Evolutionary conservation across 768 basidiomycete species (phyloP), one percentile per base, ranked within the genome.

Genomic region (Vararia minispora): DNA sequence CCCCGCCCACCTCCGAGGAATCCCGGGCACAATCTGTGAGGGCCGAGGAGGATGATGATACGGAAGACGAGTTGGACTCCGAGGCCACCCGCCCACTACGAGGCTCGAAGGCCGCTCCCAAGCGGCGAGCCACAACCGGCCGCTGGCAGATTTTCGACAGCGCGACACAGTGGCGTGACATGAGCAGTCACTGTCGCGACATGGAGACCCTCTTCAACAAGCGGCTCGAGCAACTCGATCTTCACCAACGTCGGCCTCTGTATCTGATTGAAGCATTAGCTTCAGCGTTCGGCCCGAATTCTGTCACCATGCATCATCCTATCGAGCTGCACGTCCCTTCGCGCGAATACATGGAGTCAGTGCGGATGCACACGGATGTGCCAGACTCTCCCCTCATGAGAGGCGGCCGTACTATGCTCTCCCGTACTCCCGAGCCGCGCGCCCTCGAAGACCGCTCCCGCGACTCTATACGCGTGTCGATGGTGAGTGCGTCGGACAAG

Each of bases 241-340:
- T 84, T 29, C 62, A 74, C 41, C 64, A 68, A 1, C 66, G 63
- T 1, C 76, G 77, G 3, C 59, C 69, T 25, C 58, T 69, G 30
- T 67, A 72, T 49, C 43, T 81, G n/a, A 43, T 61, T 9, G 58
- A 63, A 9, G 38, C 65, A 34, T 48, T 82, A 32, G 55, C 62
- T 39, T 49, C 57, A 11, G 58, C 69, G 2, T 85, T 83, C 53
- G 76, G 76, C 9, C 52, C 61, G 8, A 61, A 62, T 5, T 59
- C 66, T 17, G 60, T 62, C 17, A 51, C 53, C 39, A 69, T 71
- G 52, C 50, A 64, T 31, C 58, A 61, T 32, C 69, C 62, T 25
- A 68, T 71, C 47, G 66, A 75, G 39, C 55, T 83, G 14, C 71
- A 72, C 38, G 55, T 84, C 9, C 76, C 78, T 11, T 75, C 79